Conservation (phyloP, 73 alveolate species). For the Symbiodinium pilosum region DNA sequence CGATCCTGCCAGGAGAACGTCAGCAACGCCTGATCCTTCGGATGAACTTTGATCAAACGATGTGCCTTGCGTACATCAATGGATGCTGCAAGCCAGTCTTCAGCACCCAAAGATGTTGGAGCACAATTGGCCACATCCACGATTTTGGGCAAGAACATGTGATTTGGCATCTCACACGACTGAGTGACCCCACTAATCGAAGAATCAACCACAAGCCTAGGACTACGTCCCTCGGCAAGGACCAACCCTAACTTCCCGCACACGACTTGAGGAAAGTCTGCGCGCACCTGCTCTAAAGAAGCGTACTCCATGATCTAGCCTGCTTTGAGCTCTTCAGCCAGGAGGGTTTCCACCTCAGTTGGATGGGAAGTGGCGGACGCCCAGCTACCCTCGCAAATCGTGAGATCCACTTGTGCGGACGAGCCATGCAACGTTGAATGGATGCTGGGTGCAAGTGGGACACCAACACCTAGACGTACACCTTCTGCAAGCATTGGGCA, state of each 20-base stretch:
- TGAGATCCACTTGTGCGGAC: background rate
- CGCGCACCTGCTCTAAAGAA: background rate
- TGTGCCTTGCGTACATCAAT: background rate
- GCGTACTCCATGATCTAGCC: background rate
- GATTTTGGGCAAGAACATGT: background rate
- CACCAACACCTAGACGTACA: background rate
- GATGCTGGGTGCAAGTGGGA: background rate
- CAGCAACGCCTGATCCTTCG: too few relatives aligned
- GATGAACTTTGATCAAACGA: too few relatives aligned
- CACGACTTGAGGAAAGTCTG: background rate
- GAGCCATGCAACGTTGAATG: background rate
- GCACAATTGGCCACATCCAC: background rate
- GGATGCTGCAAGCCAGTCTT: background rate
- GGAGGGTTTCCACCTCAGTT: background rate
- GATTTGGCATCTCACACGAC: background rate
- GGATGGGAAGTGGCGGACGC: background rate
- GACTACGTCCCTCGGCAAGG: slow-evolving; percentile 11
- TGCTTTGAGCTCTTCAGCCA: background rate
- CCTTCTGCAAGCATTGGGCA: background rate
- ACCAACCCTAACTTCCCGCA: background rate
- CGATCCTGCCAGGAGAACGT: too few relatives aligned
- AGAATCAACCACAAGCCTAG: slow-evolving; percentile 1
- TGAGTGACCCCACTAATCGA: background rate
- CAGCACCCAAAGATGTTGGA: background rate
- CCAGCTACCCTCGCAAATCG: background rate